These are phyloP conservation scores for Trichophyton simii DNA, from an alignment of 2,329 filamentous ascomycete genomes.

Conservation along the genomic window DNA sequence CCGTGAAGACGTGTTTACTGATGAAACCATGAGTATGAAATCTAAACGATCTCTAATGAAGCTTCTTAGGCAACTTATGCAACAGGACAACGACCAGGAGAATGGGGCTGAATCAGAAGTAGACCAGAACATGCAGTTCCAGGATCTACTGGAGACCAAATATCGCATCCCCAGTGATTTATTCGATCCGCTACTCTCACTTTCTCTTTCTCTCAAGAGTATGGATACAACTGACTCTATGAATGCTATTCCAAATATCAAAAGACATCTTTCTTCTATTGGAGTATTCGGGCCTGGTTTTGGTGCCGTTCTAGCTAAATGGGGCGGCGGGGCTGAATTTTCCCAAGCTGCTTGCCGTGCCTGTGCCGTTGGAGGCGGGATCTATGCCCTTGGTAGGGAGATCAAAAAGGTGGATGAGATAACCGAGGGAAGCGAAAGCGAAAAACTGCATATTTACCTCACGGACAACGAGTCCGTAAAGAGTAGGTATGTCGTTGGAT, in stretches of 20 bases:
- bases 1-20: slow-evolving; percentile 80
- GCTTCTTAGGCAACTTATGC: slow-evolving; percentile 75
- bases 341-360: slow-evolving; percentile 85
- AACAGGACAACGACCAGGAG: slow-evolving; percentile 45
- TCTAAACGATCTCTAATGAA: slow-evolving; percentile 85
- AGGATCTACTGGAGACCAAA: slow-evolving; percentile 35
- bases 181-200: slow-evolving; percentile 51
- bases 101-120: slow-evolving; percentile 39
- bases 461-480: slow-evolving; percentile 27
- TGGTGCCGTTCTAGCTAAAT: slow-evolving; percentile 80
- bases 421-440: slow-evolving; percentile 8
- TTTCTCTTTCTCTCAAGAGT: slow-evolving; percentile 59
- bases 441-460: slow-evolving; percentile 22
- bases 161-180: slow-evolving; percentile 59
- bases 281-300: slow-evolving; percentile 82
- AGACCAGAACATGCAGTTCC: slow-evolving; percentile 42
- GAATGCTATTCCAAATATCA: slow-evolving; percentile 59
- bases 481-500: slow-evolving; percentile 27
- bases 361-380: slow-evolving; percentile 75
- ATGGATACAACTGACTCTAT: slow-evolving; percentile 47
- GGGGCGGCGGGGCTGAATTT: slow-evolving; percentile 79
- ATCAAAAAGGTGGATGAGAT: slow-evolving; percentile 31
- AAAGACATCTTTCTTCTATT: slow-evolving; percentile 72
- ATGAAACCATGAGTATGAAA: slow-evolving; percentile 60
- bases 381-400: slow-evolving; percentile 73